A percentile compares a stretch with the other conserved stretches of the same genome.
Evolutionary conservation across 108 stramenopile species (phyloP).

Genomic region (Skeletonema grethae): DNA sequence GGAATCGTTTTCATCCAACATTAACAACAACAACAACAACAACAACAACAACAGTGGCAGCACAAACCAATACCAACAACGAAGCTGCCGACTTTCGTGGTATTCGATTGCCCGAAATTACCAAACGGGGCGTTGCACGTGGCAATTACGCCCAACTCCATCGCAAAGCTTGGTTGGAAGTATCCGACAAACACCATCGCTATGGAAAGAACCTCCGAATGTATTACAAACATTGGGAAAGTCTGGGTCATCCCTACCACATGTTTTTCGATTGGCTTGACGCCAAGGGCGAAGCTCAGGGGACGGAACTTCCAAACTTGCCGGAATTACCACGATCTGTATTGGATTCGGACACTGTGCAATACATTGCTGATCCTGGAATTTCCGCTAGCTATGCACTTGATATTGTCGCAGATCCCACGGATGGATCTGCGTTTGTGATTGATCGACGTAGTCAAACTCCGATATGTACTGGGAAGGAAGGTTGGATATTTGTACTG

Average conservation of each 20-base stretch:
- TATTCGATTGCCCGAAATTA: conserved; percentile 77
- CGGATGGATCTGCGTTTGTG: conserved; percentile 53
- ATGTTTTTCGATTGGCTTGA: conserved; percentile 92
- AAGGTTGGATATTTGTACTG: conserved; percentile 93
- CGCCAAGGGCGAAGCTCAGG: conserved; percentile 76
- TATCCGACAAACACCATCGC: conserved; percentile 89
- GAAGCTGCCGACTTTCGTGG: conserved; percentile 64
- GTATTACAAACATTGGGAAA: conserved; percentile 89
- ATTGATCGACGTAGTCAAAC: conserved; percentile 50
- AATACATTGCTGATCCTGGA: conserved; percentile 71
- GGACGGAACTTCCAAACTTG: conserved; percentile 66
- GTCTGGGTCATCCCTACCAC: conserved; percentile 69
- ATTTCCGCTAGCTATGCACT: conserved; percentile 65
- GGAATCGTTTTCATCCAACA: conserved; percentile 16
- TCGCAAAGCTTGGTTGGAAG: conserved; percentile 89
- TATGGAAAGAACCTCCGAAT: conserved; percentile 91
- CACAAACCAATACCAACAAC: conserved; percentile 1
- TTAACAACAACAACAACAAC: background rate
- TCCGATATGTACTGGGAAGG: conserved; percentile 76
- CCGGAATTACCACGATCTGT: conserved; percentile 72
- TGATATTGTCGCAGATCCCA: conserved; percentile 52
- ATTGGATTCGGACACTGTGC: conserved; percentile 83
- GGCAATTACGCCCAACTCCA: conserved; percentile 83
- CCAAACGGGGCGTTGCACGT: conserved; percentile 68
- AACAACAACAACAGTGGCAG: background rate